Evolutionary conservation across 2,329 filamentous ascomycete species (phyloP).

Genomic region (Colletotrichum siamense): DNA sequence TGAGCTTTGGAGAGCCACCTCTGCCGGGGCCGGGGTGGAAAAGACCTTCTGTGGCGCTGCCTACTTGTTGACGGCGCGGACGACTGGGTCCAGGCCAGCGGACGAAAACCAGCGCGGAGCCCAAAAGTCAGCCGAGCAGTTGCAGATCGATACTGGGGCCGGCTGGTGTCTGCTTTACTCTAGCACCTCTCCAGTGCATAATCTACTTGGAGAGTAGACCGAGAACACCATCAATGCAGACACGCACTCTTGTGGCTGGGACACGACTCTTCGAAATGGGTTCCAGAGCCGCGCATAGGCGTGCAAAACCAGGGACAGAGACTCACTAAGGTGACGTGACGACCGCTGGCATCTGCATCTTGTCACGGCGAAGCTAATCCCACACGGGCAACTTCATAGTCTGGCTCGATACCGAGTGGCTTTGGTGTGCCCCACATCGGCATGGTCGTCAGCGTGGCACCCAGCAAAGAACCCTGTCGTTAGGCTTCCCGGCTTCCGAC

Average conservation of each 20-base stretch:
- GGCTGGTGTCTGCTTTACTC: not conserved
- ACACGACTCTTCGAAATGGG: not conserved
- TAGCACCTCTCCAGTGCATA: not conserved
- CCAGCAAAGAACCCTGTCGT: not conserved
- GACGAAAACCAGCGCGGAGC: not conserved
- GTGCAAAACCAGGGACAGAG: not conserved
- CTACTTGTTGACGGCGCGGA: not conserved
- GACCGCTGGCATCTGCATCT: not conserved
- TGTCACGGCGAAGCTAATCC: not conserved
- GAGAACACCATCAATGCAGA: not conserved
- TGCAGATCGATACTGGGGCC: not conserved
- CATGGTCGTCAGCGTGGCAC: not conserved
- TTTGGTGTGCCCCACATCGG: not conserved
- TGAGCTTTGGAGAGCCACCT: not conserved
- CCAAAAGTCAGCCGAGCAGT: constrained; percentile 6
- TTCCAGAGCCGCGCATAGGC: not conserved
- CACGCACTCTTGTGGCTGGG: not conserved
- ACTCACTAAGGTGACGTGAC: not conserved
- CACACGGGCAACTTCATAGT: not conserved
- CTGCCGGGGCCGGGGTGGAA: constrained; percentile 3
- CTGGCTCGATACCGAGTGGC: not conserved
- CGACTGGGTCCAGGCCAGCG: constrained; percentile 6
- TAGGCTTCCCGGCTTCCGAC: not conserved
- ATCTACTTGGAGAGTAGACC: not conserved
- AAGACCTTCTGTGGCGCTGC: constrained; percentile 4